A percentile compares a stretch with the other conserved stretches of the same genome.
Evolutionary conservation across 495 filamentous ascomycete species (phyloP).

Genomic region (Pseudevernia furfuracea): DNA sequence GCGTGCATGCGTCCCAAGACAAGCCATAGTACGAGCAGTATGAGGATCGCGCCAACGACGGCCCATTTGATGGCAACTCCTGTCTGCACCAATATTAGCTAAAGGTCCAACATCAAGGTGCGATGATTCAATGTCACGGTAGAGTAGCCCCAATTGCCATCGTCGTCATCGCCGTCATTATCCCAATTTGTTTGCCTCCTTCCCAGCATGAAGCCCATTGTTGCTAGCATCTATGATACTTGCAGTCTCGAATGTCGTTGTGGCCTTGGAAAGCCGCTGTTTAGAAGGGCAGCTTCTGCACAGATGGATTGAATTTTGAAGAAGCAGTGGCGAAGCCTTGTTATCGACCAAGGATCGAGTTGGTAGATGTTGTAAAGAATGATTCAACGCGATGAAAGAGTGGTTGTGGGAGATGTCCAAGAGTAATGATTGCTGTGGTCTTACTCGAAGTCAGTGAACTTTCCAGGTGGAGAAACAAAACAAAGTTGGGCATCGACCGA

Average conservation of each 20-base stretch:
- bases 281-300: neutral
- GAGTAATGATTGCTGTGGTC: neutral
- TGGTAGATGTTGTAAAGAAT: too few relatives aligned
- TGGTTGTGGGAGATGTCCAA: neutral
- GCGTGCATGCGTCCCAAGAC: slow-evolving; percentile 58
- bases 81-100: slow-evolving; percentile 32
- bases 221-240: neutral
- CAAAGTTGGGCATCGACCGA: too few relatives aligned
- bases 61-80: slow-evolving; percentile 61
- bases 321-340: neutral
- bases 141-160: slow-evolving; percentile 15
- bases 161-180: slow-evolving; percentile 11
- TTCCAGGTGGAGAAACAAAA: neutral
- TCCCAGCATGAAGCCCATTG: neutral
- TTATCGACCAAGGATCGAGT: too few relatives aligned
- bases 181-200: slow-evolving; percentile 12
- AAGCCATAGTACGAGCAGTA: slow-evolving; percentile 48
- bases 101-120: too few relatives aligned
- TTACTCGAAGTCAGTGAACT: neutral
- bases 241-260: neutral
- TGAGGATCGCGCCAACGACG: slow-evolving; percentile 47
- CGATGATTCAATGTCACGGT: too few relatives aligned
- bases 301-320: neutral
- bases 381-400: too few relatives aligned
- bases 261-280: neutral